These are phyloP conservation scores for Xerocomellus amylosporus DNA, from an alignment of 768 basidiomycete genomes.

Conservation along the genomic window DNA sequence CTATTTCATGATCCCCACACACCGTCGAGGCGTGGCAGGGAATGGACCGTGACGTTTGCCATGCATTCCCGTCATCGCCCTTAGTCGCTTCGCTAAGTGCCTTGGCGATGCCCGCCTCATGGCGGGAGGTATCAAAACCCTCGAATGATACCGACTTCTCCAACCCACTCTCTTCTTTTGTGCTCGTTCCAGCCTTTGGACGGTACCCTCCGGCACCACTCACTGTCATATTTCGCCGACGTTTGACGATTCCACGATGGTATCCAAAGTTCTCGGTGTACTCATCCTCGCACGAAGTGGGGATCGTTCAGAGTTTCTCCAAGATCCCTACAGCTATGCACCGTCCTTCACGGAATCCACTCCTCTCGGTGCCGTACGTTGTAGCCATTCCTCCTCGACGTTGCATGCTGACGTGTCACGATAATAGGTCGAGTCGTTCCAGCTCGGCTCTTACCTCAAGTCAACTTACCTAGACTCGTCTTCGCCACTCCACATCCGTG, in stretches of 20 bases:
- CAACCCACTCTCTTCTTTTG: slow-evolving; percentile 13
- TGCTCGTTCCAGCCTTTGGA: slow-evolving; percentile 1
- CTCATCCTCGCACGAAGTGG: slow-evolving; percentile 76
- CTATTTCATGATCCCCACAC: slow-evolving; percentile 22
- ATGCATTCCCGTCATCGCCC: slow-evolving; percentile 28
- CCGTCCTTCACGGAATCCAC: slow-evolving; percentile 65
- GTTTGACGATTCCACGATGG: slow-evolving; percentile 20
- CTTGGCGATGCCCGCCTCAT: slow-evolving; percentile 31
- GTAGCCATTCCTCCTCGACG: background rate
- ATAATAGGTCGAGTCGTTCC: slow-evolving; percentile 61
- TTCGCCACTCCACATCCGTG: slow-evolving; percentile 65
- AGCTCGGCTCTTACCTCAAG: slow-evolving; percentile 60
- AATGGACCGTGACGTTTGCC: slow-evolving; percentile 24
- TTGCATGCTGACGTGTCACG: slow-evolving; percentile 6
- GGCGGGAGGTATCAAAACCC: slow-evolving; percentile 32
- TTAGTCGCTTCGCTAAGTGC: slow-evolving; percentile 25
- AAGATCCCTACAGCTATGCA: slow-evolving; percentile 68
- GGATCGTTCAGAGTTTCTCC: slow-evolving; percentile 65
- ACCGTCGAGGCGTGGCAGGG: slow-evolving; percentile 29
- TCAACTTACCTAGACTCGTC: slow-evolving; percentile 63
- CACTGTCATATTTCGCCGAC: background rate
- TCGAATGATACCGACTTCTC: slow-evolving; percentile 4
- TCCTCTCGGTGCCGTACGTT: slow-evolving; percentile 69
- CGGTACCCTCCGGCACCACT: background rate
- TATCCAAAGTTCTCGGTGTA: slow-evolving; percentile 58